Conservation (phyloP, 2,329 filamentous ascomycete genomes). For the Cercospora sp. region DNA sequence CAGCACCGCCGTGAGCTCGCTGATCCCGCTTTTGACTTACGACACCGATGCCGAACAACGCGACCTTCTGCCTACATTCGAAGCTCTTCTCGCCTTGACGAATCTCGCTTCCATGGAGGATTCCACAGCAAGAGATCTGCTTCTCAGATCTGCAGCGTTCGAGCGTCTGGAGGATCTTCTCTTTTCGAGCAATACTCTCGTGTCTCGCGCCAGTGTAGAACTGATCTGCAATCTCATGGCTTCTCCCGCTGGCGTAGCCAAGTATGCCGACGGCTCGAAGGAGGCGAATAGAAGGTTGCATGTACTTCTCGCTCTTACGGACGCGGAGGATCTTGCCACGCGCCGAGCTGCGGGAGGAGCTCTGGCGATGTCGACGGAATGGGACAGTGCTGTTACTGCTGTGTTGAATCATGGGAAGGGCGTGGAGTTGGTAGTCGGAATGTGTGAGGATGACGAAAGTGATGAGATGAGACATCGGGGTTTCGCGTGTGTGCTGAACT, state of each 20-base stretch:
- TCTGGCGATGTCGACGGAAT: constrained; percentile 77
- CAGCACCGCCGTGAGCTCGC: constrained; percentile 77
- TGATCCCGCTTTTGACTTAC: constrained; percentile 70
- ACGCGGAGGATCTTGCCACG: constrained; percentile 78
- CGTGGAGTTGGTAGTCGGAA: constrained; percentile 71
- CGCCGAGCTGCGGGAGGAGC: constrained; percentile 84
- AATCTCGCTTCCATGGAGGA: constrained; percentile 81
- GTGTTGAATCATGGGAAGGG: constrained; percentile 71
- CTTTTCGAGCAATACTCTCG: constrained; percentile 69
- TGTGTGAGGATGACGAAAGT: constrained; percentile 70
- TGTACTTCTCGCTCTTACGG: constrained; percentile 81
- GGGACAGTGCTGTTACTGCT: constrained; percentile 70
- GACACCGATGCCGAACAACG: constrained; percentile 61
- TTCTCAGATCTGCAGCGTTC: constrained; percentile 68
- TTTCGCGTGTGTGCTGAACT: constrained; percentile 63
- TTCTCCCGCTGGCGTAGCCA: constrained; percentile 62
- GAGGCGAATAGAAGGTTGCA: constrained; percentile 74
- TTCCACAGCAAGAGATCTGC: constrained; percentile 60
- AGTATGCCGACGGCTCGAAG: constrained; percentile 67
- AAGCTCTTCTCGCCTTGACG: constrained; percentile 85
- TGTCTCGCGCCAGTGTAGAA: constrained; percentile 83
- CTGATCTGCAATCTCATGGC: constrained; percentile 88
- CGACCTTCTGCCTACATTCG: constrained; percentile 85
- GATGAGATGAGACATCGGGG: constrained; percentile 69
- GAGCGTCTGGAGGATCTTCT: constrained; percentile 79